Evolutionary conservation across 1,284 basidiomycete genomes (phyloP).

Genomic region (Apiotrichum mycotoxinovorans): DNA sequence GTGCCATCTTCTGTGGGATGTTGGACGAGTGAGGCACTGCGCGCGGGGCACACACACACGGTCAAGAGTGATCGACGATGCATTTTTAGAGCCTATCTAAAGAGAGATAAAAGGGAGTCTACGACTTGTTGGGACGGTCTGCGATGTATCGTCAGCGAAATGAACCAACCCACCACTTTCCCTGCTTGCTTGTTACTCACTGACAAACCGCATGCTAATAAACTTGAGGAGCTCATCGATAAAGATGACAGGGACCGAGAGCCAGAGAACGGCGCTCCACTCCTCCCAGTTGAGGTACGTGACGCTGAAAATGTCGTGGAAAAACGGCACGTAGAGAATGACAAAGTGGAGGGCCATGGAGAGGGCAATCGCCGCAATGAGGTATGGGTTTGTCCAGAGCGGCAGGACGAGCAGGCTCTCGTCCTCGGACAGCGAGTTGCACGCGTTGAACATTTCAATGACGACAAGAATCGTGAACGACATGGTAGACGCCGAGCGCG

Average conservation of each 20-base stretch:
- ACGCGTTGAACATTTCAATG: constrained; percentile 99
- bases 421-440: constrained; percentile 98
- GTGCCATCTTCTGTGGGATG: no score
- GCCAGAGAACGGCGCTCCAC: constrained; percentile 89
- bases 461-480: constrained; percentile 68
- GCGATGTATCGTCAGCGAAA: neutral
- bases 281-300: constrained; percentile 85
- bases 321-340: constrained; percentile 93
- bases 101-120: no score
- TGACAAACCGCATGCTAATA: constrained; percentile 11
- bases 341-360: constrained; percentile 89
- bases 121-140: neutral
- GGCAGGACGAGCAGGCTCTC: constrained; percentile 85
- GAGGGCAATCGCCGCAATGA: constrained; percentile 79
- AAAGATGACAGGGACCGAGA: constrained; percentile 82
- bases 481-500: constrained; percentile 88
- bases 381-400: constrained; percentile 88
- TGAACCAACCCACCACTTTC: neutral
- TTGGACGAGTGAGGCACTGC: no score
- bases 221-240: constrained; percentile 89
- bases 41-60: no score
- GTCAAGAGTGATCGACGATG: neutral
- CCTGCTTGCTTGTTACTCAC: constrained; percentile 1
- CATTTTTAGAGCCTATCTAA: neutral
- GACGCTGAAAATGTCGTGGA: constrained; percentile 87